Evolutionary conservation across 495 filamentous ascomycete species (phyloP).

Genomic region (Aspergillus nanangensis): DNA sequence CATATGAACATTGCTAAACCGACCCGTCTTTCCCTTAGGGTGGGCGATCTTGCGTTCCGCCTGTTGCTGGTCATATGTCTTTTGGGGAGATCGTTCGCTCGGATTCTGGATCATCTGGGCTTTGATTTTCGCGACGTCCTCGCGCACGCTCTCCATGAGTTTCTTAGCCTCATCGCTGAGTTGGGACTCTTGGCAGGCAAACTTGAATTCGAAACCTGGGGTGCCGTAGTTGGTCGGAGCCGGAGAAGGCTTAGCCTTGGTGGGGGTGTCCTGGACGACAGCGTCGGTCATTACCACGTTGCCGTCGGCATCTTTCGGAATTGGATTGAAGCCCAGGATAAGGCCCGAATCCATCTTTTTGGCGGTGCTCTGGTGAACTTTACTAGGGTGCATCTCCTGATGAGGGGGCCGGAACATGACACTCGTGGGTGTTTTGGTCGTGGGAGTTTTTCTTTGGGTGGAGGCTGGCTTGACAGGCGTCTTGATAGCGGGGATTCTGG

Average conservation of each 20-base stretch:
- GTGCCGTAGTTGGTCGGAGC: constrained; percentile 42
- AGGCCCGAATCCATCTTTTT: constrained; percentile 62
- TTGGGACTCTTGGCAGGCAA: constrained; percentile 52
- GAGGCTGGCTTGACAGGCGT: constrained; percentile 10
- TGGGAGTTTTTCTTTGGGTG: constrained; percentile 13
- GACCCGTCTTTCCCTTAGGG: constrained; percentile 68
- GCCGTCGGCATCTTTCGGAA: constrained; percentile 42
- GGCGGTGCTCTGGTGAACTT: constrained; percentile 65
- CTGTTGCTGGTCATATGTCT: constrained; percentile 16
- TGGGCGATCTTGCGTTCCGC: constrained; percentile 65
- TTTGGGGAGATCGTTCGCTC: constrained; percentile 35
- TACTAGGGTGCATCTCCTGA: constrained; percentile 77
- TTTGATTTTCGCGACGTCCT: constrained; percentile 64
- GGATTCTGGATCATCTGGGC: constrained; percentile 55
- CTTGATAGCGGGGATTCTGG: constrained; percentile 3
- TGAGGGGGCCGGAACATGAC: constrained; percentile 42
- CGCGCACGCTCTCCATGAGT: constrained; percentile 73
- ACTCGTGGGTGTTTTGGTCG: constrained; percentile 48
- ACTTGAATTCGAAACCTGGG: constrained; percentile 72
- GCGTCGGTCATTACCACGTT: constrained; percentile 31
- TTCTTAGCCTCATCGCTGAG: constrained; percentile 70
- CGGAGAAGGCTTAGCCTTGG: constrained; percentile 37
- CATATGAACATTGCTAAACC: constrained; percentile 81
- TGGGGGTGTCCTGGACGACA: constrained; percentile 33
- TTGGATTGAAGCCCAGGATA: constrained; percentile 63